phyloP scores from a whole-genome alignment of 2,329 filamentous ascomycete genomes.

The Botrytis hyacinthi region DNA sequence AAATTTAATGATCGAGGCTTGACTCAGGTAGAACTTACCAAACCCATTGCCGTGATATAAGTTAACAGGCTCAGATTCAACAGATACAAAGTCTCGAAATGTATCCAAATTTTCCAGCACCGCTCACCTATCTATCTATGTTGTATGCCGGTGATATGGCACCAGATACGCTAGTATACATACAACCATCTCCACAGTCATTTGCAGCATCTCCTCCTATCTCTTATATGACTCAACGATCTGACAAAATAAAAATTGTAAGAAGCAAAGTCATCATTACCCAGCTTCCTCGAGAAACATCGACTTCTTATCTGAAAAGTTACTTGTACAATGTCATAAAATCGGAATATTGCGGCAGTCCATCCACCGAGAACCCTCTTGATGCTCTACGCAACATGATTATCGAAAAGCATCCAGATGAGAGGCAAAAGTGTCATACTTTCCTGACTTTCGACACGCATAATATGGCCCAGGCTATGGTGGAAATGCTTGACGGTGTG shows the following conservation, averaged over 20 bases:
- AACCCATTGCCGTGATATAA: neutral
- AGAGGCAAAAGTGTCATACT: constrained; percentile 26
- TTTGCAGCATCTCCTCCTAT: neutral
- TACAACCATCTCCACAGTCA: neutral
- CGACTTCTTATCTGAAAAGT: constrained; percentile 14
- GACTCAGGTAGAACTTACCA: neutral
- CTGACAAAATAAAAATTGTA: constrained; percentile 11
- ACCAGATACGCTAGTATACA: constrained; percentile 18
- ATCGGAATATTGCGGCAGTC: neutral
- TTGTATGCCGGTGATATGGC: constrained; percentile 21
- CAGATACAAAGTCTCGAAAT: neutral
- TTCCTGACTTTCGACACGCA: constrained; percentile 27
- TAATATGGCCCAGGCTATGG: constrained; percentile 19
- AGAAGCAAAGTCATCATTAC: constrained; percentile 32
- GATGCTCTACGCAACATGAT: constrained; percentile 21
- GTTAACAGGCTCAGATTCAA: neutral
- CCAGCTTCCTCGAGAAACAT: constrained; percentile 19
- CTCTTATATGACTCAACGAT: neutral
- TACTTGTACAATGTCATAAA: constrained; percentile 17
- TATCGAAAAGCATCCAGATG: constrained; percentile 22
- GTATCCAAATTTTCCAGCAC: neutral
- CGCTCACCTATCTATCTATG: neutral
- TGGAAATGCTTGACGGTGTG: constrained; percentile 5
- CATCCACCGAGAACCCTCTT: neutral
- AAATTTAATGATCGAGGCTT: neutral